Conservation (phyloP, 2,329 filamentous ascomycete species). For the Fusarium tupiense region DNA sequence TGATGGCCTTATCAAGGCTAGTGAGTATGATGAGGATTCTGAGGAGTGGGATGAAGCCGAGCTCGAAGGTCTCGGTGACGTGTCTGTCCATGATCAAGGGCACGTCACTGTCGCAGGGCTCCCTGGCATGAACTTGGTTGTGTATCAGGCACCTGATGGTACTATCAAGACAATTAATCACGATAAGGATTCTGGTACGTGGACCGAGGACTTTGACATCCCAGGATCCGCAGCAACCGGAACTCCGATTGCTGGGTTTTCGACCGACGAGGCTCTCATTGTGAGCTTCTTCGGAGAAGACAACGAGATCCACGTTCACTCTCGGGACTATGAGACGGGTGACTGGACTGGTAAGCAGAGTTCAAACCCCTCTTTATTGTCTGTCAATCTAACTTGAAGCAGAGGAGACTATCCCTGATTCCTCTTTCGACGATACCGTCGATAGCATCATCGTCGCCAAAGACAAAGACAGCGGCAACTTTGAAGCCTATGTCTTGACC, state of each 20-base stretch:
- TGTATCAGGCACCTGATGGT: background rate
- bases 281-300: background rate
- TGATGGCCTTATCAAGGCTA: background rate
- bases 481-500: background rate
- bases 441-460: background rate
- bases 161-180: background rate
- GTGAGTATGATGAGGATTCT: background rate
- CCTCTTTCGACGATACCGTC: background rate
- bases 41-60: background rate
- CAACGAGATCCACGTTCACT: background rate
- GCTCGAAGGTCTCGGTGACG: background rate
- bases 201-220: background rate
- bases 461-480: background rate
- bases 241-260: background rate
- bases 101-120: background rate
- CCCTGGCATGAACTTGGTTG: background rate
- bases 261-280: background rate
- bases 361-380: rapidly evolving
- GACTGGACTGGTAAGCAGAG: background rate
- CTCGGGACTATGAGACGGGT: background rate
- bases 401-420: background rate
- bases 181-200: background rate
- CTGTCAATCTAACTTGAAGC: background rate
- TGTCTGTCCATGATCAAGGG: background rate
- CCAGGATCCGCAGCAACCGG: background rate